phyloP scores from a whole-genome alignment of 305 asterid species.

The Lippia alba region DNA sequence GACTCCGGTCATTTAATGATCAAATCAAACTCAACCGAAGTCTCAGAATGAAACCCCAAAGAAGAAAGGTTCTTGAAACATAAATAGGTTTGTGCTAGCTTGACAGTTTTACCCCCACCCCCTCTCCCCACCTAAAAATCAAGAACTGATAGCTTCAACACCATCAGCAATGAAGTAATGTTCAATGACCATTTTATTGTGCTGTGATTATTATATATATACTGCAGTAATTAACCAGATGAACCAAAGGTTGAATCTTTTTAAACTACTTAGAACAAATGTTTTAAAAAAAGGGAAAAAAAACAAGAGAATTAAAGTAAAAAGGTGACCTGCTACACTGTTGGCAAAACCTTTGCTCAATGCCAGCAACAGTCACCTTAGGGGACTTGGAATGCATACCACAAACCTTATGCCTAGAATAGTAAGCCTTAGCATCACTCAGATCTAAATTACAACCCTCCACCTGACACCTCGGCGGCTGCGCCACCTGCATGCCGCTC shows the following conservation, averaged over 20 bases:
- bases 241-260: background rate
- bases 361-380: conserved; percentile 63
- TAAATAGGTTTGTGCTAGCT: no score
- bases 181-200: background rate
- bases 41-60: background rate
- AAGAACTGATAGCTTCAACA: background rate
- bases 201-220: background rate
- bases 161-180: conserved; percentile 7
- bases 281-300: background rate
- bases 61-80: no score
- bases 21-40: conserved; percentile 10
- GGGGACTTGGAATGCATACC: conserved; percentile 71
- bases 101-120: no score
- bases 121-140: background rate
- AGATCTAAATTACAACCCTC: conserved; percentile 78
- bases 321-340: conserved; percentile 78
- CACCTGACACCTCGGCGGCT: conserved; percentile 72
- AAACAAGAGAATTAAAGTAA: background rate
- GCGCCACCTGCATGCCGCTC: conserved; percentile 38
- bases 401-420: conserved; percentile 79
- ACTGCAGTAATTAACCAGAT: background rate
- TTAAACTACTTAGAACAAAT: background rate
- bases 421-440: conserved; percentile 71
- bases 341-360: conserved; percentile 79
- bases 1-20: background rate